phyloP scores from a whole-genome alignment of 805 yeast genomes.

The Zygotorulaspora chibaensis region DNA sequence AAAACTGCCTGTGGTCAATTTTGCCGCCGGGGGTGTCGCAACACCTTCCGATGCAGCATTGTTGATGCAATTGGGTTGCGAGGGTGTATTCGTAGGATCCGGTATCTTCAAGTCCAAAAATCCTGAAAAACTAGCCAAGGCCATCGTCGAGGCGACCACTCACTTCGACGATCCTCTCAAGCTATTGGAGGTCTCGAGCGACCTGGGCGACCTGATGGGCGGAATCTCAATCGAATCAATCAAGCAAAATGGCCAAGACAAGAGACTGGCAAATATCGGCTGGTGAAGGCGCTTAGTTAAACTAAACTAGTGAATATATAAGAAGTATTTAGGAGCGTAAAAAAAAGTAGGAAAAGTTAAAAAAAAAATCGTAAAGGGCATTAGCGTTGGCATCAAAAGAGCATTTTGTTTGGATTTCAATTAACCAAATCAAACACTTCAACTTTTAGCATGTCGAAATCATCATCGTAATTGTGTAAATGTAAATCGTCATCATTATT shows the following conservation, averaged over 20 bases:
- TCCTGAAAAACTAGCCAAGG: constrained; percentile 68
- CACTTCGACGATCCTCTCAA: constrained; percentile 57
- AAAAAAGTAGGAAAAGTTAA: background rate
- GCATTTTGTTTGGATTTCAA: background rate
- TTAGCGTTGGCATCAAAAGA: background rate
- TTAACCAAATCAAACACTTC: constrained; percentile 20
- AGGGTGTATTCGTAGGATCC: constrained; percentile 73
- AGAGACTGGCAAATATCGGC: constrained; percentile 45
- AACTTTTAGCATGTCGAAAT: constrained; percentile 17
- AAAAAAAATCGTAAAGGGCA: constrained; percentile 1
- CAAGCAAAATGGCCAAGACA: constrained; percentile 26
- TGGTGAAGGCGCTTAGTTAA: constrained; percentile 36
- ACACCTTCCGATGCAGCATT: constrained; percentile 86
- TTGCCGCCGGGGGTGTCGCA: constrained; percentile 87
- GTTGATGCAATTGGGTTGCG: constrained; percentile 77
- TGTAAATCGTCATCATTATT: constrained; percentile 7
- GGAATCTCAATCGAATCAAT: constrained; percentile 59
- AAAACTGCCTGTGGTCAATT: constrained; percentile 74
- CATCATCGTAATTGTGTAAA: constrained; percentile 16
- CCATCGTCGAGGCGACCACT: constrained; percentile 78
- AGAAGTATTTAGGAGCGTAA: background rate
- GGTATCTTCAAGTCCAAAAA: constrained; percentile 73
- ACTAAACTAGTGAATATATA: constrained; percentile 1
- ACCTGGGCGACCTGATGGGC: constrained; percentile 72
- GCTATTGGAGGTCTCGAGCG: constrained; percentile 61